These are phyloP conservation scores for Tolypocladium guangdongense DNA, from an alignment of 2,329 filamentous ascomycete genomes.

Conservation along the genomic window DNA sequence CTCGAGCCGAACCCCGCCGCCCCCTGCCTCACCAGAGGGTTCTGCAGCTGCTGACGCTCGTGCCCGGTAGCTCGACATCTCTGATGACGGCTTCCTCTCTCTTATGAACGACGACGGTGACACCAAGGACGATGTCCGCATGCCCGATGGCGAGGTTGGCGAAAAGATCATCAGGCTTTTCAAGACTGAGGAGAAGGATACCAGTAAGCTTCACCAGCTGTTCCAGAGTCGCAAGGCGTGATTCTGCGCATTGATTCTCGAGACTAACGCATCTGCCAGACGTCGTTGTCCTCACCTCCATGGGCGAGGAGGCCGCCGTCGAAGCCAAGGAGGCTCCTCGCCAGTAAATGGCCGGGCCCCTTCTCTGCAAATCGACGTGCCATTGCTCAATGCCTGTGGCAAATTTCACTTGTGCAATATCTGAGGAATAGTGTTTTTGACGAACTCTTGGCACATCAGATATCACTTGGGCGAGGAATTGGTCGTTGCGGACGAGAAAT, in stretches of 20 bases:
- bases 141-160: constrained; percentile 82
- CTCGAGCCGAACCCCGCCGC: constrained; percentile 8
- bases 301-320: constrained; percentile 89
- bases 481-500: constrained; percentile 28
- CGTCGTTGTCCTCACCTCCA: constrained; percentile 85
- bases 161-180: constrained; percentile 78
- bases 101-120: constrained; percentile 81
- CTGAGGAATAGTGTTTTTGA: constrained; percentile 19
- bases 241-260: not conserved
- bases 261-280: constrained; percentile 40
- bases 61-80: constrained; percentile 67
- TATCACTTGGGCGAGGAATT: constrained; percentile 26
- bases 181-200: constrained; percentile 77
- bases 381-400: constrained; percentile 15
- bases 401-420: constrained; percentile 9
- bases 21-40: not conserved
- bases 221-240: not conserved
- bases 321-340: constrained; percentile 86
- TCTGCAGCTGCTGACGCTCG: not conserved
- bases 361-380: constrained; percentile 11
- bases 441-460: constrained; percentile 22
- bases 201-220: constrained; percentile 54
- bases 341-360: constrained; percentile 13
- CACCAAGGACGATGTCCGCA: constrained; percentile 90
- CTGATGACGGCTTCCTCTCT: constrained; percentile 88